Evolutionary conservation across 805 yeast species (phyloP), one percentile per base, ranked within the genome.

Genomic region (Kuraishia cidri): DNA sequence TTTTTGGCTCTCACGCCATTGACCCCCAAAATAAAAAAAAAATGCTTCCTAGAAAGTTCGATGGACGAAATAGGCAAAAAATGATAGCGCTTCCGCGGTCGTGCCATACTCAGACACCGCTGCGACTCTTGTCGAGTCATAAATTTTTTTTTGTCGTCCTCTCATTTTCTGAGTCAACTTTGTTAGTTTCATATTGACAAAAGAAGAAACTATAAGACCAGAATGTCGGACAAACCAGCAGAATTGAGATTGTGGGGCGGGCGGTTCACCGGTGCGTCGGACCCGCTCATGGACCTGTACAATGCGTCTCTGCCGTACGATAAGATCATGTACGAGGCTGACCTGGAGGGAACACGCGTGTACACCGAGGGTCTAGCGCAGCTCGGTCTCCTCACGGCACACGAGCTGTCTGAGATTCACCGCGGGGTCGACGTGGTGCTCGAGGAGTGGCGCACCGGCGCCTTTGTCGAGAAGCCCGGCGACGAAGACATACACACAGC

Each of bases 401-500:
- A 78, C 8, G 99, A 92, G 60, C 64, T 90, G 40, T 35, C 49
- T 2, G 83, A 83, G 51, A 87, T 92, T 45, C 97, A 90, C 58
- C 59, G 74, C 30, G 98, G 99, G 2, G 65, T 92, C 37, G 76
- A 65, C 30, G 54, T 59, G 27, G 81, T 92, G 43, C 68, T 73
- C 46, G 61, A 61, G 32, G 99, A 92, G 59, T 92, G 99, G 99
- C 69, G 64, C n/a, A 42, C 50, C 6, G 75, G 68, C 26, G 58
- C 52, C 17, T 86, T 86, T 53, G 79, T 62, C 9, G 94, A 79
- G 52, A 79, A 83, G 52, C 72, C 79, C 9, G 94, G 94, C 24
- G 99, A 92, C 58, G 99, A 92, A 60, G 99, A 92, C 52, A 92
- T 92, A 42, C 99, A 92, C 57, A 92, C 99, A 27, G 98, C 98